Base-by-base conservation (phyloP, 2,329 filamentous ascomycete genomes). In the Verticillium alfalfae region DNA sequence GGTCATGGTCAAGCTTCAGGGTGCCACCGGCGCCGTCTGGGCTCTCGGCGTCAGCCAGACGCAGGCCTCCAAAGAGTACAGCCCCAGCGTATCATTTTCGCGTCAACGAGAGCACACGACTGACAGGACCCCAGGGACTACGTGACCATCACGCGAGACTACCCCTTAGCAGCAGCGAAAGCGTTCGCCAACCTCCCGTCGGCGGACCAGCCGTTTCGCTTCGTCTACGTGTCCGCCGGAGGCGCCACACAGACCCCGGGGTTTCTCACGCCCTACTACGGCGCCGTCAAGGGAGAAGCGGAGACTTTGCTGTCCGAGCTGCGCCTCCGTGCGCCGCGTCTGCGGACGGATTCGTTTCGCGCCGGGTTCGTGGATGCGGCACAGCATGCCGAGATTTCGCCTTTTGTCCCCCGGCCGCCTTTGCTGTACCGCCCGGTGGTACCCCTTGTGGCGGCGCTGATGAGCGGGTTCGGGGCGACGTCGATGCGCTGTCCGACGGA, bases 21-120 rank as follows among this genome's bases (percentile, higher is more conserved):
- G 84, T 22, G 90, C 89, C 0, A 76, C 81, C 8, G 89, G 87
- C 1, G 89, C 86, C 63, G 87, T 93, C 1, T 93, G 90, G 90
- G 89, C 90, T 0, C 78, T 89, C 56, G 89, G 90, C 0, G 85
- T 88, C 57, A 86, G 83, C 64, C 83, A 87, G 68, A 84, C 72
- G 9, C 36, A 37, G 36, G 36, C 13, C n/a, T 12, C 7, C 60
- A 80, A 80, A 13, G 82, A 90, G 57, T 92, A 92, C 69, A 75
- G 5, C 36, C 13, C 9, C 3, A 16, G 6, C 39, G 36, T 7
- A 37, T 10, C 6, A 41, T 41, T 16, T 12, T 16, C 6, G 39
- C 16, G 13, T n/a, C 39, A 16, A 3, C 15, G 6, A 31, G 18
- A 52, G 13, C 3, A 6, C 10, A 13, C 8, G 26, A 10, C 12